Evolutionary conservation across 768 basidiomycete species (phyloP).

Genomic region (Lyophyllum semitale): DNA sequence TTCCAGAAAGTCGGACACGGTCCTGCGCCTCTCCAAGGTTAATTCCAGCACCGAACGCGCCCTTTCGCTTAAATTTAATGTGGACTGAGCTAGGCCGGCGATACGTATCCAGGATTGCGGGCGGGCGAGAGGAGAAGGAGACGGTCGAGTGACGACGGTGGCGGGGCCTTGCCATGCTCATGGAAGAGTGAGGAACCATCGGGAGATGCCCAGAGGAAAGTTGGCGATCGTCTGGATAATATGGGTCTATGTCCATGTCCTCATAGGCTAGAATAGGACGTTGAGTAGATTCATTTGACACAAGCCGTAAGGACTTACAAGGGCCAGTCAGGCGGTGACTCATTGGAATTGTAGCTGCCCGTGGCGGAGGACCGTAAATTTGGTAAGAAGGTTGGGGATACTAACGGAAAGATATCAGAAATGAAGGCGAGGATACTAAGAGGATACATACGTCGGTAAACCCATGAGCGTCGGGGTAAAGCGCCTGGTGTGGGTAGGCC

Average conservation of each 20-base stretch:
- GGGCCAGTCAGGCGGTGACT: constrained; percentile 41
- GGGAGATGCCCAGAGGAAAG: constrained; percentile 39
- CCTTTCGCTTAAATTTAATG: constrained; percentile 77
- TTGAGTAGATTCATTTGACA: background rate
- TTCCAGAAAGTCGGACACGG: constrained; percentile 58
- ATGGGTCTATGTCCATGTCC: constrained; percentile 51
- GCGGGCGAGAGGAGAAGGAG: constrained; percentile 42
- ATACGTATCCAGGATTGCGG: constrained; percentile 41
- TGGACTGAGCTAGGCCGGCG: constrained; percentile 50
- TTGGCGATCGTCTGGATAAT: constrained; percentile 50
- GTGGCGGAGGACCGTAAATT: constrained; percentile 39
- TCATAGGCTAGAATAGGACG: constrained; percentile 48
- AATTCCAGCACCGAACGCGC: constrained; percentile 63
- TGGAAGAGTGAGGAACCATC: constrained; percentile 29
- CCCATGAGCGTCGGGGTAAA: constrained; percentile 41
- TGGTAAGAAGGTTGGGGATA: constrained; percentile 50
- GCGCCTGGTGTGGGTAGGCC: constrained; percentile 35
- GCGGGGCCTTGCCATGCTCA: constrained; percentile 34
- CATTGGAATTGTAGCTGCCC: constrained; percentile 34
- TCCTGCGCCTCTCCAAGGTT: constrained; percentile 71
- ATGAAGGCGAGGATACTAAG: background rate
- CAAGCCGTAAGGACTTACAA: constrained; percentile 29
- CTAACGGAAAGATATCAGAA: constrained; percentile 20
- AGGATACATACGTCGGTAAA: constrained; percentile 34
- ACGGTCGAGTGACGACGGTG: constrained; percentile 54